Conservation (phyloP, 257 asterid species). For the Gardenia jasminoides region DNA sequence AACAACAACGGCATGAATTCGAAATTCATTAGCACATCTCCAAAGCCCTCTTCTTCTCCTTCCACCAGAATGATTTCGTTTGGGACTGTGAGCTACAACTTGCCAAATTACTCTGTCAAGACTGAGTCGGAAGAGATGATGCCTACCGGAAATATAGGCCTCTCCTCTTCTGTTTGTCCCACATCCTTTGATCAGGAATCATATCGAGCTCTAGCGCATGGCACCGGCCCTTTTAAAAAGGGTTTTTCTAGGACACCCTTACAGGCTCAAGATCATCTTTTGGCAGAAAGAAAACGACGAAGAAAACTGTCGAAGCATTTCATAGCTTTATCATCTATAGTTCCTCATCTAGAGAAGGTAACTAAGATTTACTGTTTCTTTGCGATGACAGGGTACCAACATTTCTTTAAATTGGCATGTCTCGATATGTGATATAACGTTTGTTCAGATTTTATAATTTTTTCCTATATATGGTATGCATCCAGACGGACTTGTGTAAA, state of each 20-base stretch:
- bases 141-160: background rate
- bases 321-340: constrained; percentile 21
- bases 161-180: background rate
- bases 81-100: background rate
- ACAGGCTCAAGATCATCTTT: constrained; percentile 29
- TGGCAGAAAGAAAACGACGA: constrained; percentile 33
- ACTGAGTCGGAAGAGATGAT: background rate
- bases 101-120: background rate
- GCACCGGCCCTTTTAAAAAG: background rate
- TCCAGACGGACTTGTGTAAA: no score
- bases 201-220: background rate
- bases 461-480: no score
- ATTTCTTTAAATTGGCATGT: no score
- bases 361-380: no score
- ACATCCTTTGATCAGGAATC: no score
- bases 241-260: constrained; percentile 5
- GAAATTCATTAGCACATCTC: background rate
- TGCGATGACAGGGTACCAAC: no score
- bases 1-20: no score
- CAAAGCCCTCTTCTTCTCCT: background rate
- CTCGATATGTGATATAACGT: no score
- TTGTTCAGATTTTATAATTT: no score
- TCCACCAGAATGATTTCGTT: background rate
- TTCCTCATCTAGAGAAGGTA: constrained; percentile 36
- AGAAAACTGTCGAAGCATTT: constrained; percentile 23